Base-by-base conservation (phyloP, 176 grass and related monocot species). In the Raddia guianensis region DNA sequence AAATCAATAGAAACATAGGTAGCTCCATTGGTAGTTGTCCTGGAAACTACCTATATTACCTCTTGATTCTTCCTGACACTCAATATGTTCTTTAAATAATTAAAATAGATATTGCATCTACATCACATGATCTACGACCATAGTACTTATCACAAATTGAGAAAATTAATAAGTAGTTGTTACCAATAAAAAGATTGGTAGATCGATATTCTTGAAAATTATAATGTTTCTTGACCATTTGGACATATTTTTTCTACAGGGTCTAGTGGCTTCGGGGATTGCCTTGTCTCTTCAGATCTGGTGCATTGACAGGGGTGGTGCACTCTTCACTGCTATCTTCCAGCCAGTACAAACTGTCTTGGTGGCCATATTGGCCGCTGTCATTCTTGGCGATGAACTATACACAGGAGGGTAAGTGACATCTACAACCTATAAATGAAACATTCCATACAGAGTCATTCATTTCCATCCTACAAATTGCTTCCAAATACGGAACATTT, bases 241-340 rank as follows among this genome's bases (percentile, higher is more conserved):
- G 16, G 12, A 49, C 47, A 50, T 49, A 27, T 66, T 16, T 74
- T 73, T 46, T 73, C 44, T 83, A 10, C 63, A 88, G 90, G 90
- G 89, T 66, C 56, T 88, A 47, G 88, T 91, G 21, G 88, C 86
- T 63, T 91, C 91, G 60, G 91, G 91, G 63, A 47, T 93, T 59
- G 27, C 82, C 49, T 87, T 88, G 27, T 90, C 88, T 82, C 88
- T 93, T 32, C 91, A 93, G 59, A 88, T 90, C 73, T 93, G 91
- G 91, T 93, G 91, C 52, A 90, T 93, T 74, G 88, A 86, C 34
- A 90, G 80, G 84, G 91, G 91, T 19, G 91, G 91, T 18, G 85
- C 91, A n/a, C 85, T 93, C 35, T 93, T 90, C 44, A 86, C 85
- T 32, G 85, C 91, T 71, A 83, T 88, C 11, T 93, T 93, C 86